A percentile compares a stretch with the other conserved stretches of the same genome.
Evolutionary conservation across 257 asterid genomes (phyloP).

Genomic region (Cruciata laevipes): DNA sequence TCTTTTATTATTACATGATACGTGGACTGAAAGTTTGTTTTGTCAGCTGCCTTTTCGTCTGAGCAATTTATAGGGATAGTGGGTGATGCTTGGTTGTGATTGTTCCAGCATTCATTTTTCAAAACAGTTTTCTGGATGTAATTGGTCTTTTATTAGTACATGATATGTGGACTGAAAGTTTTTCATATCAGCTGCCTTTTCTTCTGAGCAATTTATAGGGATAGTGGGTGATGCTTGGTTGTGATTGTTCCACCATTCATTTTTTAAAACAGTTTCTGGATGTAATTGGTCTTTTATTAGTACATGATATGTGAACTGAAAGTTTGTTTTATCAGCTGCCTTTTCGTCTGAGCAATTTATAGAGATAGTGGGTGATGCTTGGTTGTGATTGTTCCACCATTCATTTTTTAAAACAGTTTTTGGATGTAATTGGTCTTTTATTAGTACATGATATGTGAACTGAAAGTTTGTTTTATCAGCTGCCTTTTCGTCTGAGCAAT

Average conservation of each 20-base stretch:
- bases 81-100: background rate
- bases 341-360: no score
- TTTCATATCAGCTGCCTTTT: background rate
- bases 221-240: background rate
- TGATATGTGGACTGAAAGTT: background rate
- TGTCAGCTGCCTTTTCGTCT: slow-evolving; percentile 1
- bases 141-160: background rate
- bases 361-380: no score
- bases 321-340: no score
- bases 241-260: background rate
- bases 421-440: background rate
- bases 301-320: no score
- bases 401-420: no score
- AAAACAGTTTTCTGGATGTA: background rate
- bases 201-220: slow-evolving; percentile 2
- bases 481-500: slow-evolving; percentile 9
- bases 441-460: background rate
- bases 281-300: no score
- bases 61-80: slow-evolving; percentile 1
- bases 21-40: background rate
- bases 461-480: background rate
- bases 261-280: no score
- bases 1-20: background rate
- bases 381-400: no score
- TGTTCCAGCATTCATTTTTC: no score